phyloP scores from a whole-genome alignment of 208 protist genomes.

The Trypanosoma cruzi region DNA sequence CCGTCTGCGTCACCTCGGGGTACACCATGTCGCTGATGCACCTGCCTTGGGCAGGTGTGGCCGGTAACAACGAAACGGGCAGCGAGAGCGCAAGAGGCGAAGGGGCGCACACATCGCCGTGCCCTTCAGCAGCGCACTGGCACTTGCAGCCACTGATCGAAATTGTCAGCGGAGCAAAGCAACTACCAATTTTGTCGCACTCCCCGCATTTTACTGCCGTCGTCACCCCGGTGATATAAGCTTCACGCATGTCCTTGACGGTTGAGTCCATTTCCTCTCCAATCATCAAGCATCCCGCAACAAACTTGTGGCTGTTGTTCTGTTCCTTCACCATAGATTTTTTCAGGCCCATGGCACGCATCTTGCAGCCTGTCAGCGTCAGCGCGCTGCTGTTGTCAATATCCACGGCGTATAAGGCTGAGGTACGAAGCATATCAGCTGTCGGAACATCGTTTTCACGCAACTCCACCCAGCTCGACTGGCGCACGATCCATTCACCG shows the following conservation, averaged over 20 bases:
- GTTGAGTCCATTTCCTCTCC: neutral
- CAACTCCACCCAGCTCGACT: constrained; percentile 11
- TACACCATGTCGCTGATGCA: constrained; percentile 18
- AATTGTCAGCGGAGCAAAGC: constrained; percentile 13
- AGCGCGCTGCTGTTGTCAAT: constrained; percentile 13
- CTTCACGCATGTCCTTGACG: too few relatives aligned
- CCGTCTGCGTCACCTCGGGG: too few relatives aligned
- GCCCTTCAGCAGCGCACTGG: too few relatives aligned
- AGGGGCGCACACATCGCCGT: constrained; percentile 20
- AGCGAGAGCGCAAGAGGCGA: neutral
- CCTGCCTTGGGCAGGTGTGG: constrained; percentile 1
- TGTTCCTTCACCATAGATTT: neutral
- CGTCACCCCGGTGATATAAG: neutral
- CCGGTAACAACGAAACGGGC: neutral
- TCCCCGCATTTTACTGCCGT: neutral
- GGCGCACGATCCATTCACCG: neutral
- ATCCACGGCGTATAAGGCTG: neutral
- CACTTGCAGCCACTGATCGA: constrained; percentile 1
- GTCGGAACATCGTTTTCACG: constrained; percentile 8
- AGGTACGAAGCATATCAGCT: neutral
- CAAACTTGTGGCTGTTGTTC: constrained; percentile 2
- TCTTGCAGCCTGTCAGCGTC: constrained; percentile 3
- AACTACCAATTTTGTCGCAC: constrained; percentile 2
- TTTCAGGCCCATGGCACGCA: neutral
- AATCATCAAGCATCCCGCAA: constrained; percentile 7